Conservation (phyloP, 805 yeast species). For the Danielozyma ontarioensis region DNA sequence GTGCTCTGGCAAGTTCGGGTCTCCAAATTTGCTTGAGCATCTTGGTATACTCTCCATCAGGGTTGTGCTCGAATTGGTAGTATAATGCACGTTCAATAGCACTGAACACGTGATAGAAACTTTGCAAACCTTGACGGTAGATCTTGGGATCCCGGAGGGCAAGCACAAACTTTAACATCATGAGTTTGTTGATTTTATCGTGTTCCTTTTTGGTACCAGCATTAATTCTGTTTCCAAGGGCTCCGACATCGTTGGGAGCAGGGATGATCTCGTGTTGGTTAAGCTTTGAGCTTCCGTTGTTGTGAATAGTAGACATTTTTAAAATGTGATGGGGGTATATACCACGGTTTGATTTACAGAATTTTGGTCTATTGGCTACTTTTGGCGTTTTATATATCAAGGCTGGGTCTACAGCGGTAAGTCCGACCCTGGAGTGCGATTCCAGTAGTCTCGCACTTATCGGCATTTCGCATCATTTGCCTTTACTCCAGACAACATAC, state of each 20-base stretch:
- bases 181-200: conserved; percentile 61
- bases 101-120: conserved; percentile 63
- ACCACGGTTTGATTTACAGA: no score
- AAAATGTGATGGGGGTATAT: no score
- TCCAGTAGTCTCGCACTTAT: no score
- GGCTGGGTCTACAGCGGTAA: no score
- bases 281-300: conserved; percentile 25
- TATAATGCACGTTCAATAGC: conserved; percentile 54
- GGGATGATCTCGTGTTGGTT: conserved; percentile 58
- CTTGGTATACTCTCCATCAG: conserved; percentile 31
- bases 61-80: conserved; percentile 35
- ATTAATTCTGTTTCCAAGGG: conserved; percentile 79
- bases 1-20: conserved; percentile 63
- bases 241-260: conserved; percentile 74
- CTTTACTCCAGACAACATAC: no score
- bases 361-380: no score
- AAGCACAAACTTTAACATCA: conserved; percentile 65
- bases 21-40: conserved; percentile 60
- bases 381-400: no score
- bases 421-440: no score
- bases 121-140: conserved; percentile 76
- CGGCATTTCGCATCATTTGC: no score
- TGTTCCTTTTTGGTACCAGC: conserved; percentile 60
- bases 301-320: conserved; percentile 12
- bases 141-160: conserved; percentile 73